Base-by-base conservation (phyloP, 2,329 filamentous ascomycete species). In the Graphilbum fragrans region DNA sequence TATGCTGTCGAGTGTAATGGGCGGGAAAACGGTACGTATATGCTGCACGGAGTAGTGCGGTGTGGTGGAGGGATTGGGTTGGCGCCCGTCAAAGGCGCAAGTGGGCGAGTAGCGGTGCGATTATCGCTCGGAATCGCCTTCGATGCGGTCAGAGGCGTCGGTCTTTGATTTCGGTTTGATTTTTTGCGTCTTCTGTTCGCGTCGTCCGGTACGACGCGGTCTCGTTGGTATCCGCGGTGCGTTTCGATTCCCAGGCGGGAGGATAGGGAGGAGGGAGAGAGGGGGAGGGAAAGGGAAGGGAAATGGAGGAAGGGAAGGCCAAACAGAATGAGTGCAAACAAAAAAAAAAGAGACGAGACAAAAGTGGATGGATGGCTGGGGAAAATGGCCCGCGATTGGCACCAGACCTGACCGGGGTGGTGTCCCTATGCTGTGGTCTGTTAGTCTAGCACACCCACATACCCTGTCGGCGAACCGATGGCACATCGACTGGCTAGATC, bases 321-420 rank as follows among this genome's bases (percentile, higher is more conserved):
- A 33, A 11, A 20, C n/a, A 20, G 23, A 29, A 36, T 31, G 20
- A 32, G 23, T 16, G 12, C 18, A 19, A 17, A 16, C 20, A 12
- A 36, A 36, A 32, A n/a, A 36, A 43, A 38, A 20, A 35, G 20
- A 17, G 27, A 27, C 23, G 19, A 27, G 39, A 20, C 25, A 23
- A 27, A 34, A 35, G 31, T 32, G 31, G 16, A 32, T 32, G 16
- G 17, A 34, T 34, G 32, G 32, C 32, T 34, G 32, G 32, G 32
- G 32, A 34, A 19, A 36, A 38, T 16, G 35, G 34, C 40, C 35
- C 29, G 35, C 37, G 35, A 41, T 43, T 43, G 42, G 38, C 32
- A 40, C 29, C 29, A 31, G 29, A 16, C 29, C 8, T 16, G 29
- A 31, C 29, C 29, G 29, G 29, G 29, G 29, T n/a, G n/a, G n/a